Percentiles rank a stretch among this genome's conserved stretches.
phyloP scores from a whole-genome alignment of 352 stramenopile genomes.

The Pythium folliculosum region DNA sequence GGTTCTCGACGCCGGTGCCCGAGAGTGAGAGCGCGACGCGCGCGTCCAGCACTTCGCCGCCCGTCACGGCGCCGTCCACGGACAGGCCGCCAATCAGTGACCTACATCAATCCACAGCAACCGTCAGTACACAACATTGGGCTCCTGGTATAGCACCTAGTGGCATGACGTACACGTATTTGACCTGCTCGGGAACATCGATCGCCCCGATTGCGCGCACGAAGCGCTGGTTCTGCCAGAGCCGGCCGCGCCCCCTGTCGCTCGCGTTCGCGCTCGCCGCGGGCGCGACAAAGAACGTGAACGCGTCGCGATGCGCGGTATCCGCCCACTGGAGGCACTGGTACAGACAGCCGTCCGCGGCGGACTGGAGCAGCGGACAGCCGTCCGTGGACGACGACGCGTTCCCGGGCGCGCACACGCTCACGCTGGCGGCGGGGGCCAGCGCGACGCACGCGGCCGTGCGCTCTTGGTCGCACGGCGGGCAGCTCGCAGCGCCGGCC shows the following conservation, averaged over 20 bases:
- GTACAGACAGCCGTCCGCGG: not conserved
- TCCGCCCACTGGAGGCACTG: constrained; percentile 12
- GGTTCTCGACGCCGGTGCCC: not conserved
- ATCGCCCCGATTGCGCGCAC: constrained; percentile 2
- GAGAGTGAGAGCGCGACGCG: constrained; percentile 7
- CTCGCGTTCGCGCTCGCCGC: not conserved
- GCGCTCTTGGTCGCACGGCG: not conserved
- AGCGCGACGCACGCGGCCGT: constrained; percentile 14
- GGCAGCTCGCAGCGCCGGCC: constrained; percentile 2
- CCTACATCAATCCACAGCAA: not conserved
- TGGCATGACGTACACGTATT: constrained; percentile 10
- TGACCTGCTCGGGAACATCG: constrained; percentile 1
- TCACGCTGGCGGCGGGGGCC: not conserved
- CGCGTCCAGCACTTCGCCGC: not conserved
- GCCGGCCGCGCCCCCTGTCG: not conserved
- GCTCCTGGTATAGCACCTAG: too few species aligned
- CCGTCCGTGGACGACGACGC: not conserved
- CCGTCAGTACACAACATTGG: too few species aligned
- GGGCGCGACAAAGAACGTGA: constrained; percentile 12
- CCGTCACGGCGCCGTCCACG: not conserved
- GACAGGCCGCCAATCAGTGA: constrained; percentile 1
- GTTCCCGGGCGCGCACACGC: not conserved
- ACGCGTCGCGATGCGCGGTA: not conserved
- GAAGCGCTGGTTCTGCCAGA: constrained; percentile 9
- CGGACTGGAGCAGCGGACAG: not conserved